phyloP scores from a whole-genome alignment of 2,329 filamentous ascomycete genomes.

The Trichoderma sp. region DNA sequence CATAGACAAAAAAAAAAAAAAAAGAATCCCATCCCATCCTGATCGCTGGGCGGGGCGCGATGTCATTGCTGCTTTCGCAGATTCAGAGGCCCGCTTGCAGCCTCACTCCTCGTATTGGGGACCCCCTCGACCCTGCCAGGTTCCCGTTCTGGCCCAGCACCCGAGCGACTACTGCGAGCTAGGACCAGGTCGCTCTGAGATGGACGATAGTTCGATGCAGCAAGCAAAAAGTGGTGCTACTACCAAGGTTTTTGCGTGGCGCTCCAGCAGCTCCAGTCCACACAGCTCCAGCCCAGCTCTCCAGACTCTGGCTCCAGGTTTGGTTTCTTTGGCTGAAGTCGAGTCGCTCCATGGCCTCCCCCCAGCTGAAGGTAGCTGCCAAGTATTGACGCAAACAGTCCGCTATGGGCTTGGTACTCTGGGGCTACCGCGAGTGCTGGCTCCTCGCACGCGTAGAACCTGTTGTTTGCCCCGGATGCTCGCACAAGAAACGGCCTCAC shows the following conservation, averaged over 20 bases:
- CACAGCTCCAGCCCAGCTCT: neutral
- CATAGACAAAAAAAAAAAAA: neutral
- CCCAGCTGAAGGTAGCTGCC: neutral
- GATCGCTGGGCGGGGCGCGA: conserved; percentile 13
- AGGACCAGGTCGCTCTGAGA: conserved; percentile 10
- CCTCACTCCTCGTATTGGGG: conserved; percentile 20
- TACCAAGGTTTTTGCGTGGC: conserved; percentile 20
- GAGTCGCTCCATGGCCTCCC: neutral
- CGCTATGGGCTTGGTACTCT: neutral
- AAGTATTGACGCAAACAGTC: conserved; percentile 5
- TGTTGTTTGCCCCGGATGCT: conserved; percentile 10
- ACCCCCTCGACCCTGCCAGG: neutral
- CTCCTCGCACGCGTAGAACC: neutral
- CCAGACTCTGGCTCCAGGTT: neutral
- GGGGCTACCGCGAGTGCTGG: neutral
- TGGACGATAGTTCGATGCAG: neutral
- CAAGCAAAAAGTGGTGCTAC: neutral
- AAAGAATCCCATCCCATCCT: neutral
- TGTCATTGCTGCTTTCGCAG: conserved; percentile 16
- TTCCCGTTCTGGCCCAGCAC: conserved; percentile 6
- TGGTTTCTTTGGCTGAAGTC: no score
- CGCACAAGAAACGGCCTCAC: neutral
- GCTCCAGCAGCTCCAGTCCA: neutral
- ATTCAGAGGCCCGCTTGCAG: conserved; percentile 19
- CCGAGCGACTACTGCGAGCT: neutral